Evolutionary conservation across 768 basidiomycete species (phyloP), one percentile per base, ranked within the genome.

Genomic region (Psilocybe sp.): DNA sequence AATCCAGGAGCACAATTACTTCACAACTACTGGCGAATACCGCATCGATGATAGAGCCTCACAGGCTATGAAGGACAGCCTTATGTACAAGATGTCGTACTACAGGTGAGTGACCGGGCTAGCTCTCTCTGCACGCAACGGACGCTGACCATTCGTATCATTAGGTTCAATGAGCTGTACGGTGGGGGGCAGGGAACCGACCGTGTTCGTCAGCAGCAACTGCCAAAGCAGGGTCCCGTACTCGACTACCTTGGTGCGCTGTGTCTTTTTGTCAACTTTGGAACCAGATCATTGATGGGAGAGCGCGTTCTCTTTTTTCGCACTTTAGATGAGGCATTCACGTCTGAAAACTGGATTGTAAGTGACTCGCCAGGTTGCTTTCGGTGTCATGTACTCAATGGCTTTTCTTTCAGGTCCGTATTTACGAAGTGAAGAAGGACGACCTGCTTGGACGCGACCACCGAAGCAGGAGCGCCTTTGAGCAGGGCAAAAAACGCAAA

Each of bases 11-110:
- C 79, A 85, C 34, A 88, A 89, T 65, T 99, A 90, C 74, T 99
- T 99, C 71, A 98, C 89, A 0, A 76, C 84, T 18, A 73, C 87
- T 12, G 97, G 97, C 40, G 97, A 98, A 64, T 99, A 98, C 72
- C 84, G 85, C 50, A 77, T 99, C 37, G 97, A 98, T 62, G 91
- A 89, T 20, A 71, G 72, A 41, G 97, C 97, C 42, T 83, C 89
- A 0, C 71, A 80, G 1, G 71, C 93, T 11, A 99, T 99, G 97
- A 90, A 78, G 73, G 87, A 97, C 64, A 91, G 92, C 61, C 73
- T 99, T 70, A 97, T 99, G 96, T 98, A 98, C 73, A 98, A 98
- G 77, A 93, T 98, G 93, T 90, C 88, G 13, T 98, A 96, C 67
- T 98, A 96, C 64, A 82, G 94, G 84, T 91, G 51, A 40, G 67